Evolutionary conservation across 2,329 filamentous ascomycete species (phyloP).

Genomic region (Phyllosticta paracitricarpa): DNA sequence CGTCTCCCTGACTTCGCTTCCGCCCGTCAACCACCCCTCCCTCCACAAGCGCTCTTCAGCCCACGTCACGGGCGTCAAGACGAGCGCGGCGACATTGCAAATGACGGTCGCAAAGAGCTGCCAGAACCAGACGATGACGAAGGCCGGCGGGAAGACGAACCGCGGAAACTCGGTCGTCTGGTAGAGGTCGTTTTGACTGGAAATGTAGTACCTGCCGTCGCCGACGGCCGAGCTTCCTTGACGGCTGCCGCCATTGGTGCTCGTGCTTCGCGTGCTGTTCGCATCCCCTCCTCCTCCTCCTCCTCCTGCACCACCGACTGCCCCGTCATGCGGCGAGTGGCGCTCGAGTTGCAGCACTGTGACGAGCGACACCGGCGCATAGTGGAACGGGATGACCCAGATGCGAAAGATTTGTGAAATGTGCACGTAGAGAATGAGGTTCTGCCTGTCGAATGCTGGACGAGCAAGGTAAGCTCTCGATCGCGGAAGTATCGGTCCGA

Average conservation of each 20-base stretch:
- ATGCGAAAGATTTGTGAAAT: conserved; percentile 67
- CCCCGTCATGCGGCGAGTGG: conserved; percentile 16
- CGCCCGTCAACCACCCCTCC: conserved; percentile 7
- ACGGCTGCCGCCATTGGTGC: conserved; percentile 6
- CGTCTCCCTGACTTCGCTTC: background rate
- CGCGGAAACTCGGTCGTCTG: conserved; percentile 66
- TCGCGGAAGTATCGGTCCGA: background rate
- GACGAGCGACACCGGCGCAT: conserved; percentile 56
- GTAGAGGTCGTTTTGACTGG: conserved; percentile 71
- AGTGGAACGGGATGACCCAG: conserved; percentile 69
- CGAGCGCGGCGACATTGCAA: conserved; percentile 50
- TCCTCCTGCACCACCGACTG: background rate
- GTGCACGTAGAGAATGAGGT: conserved; percentile 60
- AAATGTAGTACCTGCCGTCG: conserved; percentile 56
- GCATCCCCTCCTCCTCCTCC: background rate
- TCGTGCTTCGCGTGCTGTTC: background rate
- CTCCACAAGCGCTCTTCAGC: conserved; percentile 31
- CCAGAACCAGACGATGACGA: conserved; percentile 49
- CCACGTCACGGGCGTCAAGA: conserved; percentile 42
- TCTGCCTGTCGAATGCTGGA: conserved; percentile 58
- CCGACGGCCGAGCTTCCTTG: conserved; percentile 10
- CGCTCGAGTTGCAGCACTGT: conserved; percentile 55
- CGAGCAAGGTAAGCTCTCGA: background rate
- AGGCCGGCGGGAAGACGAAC: conserved; percentile 55
- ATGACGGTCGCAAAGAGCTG: conserved; percentile 56